Percentiles rank a stretch among this genome's conserved stretches.
Evolutionary conservation across 2,329 filamentous ascomycete genomes (phyloP).

Genomic region (Fusarium poae): DNA sequence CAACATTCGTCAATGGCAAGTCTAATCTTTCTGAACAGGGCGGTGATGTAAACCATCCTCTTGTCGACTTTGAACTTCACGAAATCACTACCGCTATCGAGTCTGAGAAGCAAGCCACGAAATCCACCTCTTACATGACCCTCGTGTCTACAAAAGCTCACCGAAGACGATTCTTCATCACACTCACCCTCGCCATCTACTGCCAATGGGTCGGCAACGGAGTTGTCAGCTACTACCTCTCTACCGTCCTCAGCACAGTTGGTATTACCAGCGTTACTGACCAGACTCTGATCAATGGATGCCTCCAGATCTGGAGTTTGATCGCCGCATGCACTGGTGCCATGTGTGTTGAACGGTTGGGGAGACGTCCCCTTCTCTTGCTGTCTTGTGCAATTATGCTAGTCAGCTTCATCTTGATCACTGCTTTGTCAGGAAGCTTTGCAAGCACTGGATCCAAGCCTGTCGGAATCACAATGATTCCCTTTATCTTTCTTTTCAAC

Average conservation of each 20-base stretch:
- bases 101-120: slow-evolving; percentile 16
- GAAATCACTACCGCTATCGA: slow-evolving; percentile 26
- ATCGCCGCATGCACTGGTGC: slow-evolving; percentile 18
- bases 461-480: slow-evolving; percentile 26
- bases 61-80: slow-evolving; percentile 24
- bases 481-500: slow-evolving; percentile 23
- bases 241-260: slow-evolving; percentile 7
- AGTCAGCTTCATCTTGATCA: slow-evolving; percentile 21
- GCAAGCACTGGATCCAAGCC: slow-evolving; percentile 13
- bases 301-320: slow-evolving; percentile 26
- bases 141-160: slow-evolving; percentile 18
- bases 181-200: slow-evolving; percentile 11
- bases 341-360: slow-evolving; percentile 1
- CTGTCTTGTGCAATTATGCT: slow-evolving; percentile 18
- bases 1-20: no score
- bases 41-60: slow-evolving; percentile 14
- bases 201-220: slow-evolving; percentile 28
- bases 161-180: slow-evolving; percentile 23
- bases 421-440: slow-evolving; percentile 21
- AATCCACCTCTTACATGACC: slow-evolving; percentile 17
- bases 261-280: slow-evolving; percentile 26
- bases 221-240: slow-evolving; percentile 27
- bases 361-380: slow-evolving; percentile 19
- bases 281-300: slow-evolving; percentile 25
- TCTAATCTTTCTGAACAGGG: not conserved